These are phyloP conservation scores for Trichosphaerium sp. DNA, from an alignment of 78 protist genomes.

Conservation along the genomic window DNA sequence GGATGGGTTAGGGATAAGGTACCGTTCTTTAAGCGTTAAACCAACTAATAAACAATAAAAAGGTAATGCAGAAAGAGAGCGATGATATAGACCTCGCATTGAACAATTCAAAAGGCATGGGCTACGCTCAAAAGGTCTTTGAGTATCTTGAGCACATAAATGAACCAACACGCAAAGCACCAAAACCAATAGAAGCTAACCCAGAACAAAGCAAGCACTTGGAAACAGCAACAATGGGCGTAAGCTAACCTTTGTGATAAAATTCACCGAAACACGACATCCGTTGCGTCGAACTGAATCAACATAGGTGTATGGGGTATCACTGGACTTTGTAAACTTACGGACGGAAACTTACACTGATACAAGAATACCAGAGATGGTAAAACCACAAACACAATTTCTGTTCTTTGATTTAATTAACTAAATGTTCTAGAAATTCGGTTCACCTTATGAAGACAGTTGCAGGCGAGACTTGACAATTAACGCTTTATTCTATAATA, in stretches of 20 bases:
- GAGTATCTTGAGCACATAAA: conserved; percentile 56
- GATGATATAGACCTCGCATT: conserved; percentile 80
- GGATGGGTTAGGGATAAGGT: conserved; percentile 95
- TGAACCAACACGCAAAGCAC: conserved; percentile 1
- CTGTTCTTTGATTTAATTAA: not conserved
- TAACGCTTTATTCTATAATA: conserved; percentile 87
- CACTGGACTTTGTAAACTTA: conserved; percentile 87
- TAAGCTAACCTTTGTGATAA: no score
- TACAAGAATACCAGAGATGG: conserved; percentile 64
- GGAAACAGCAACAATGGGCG: conserved; percentile 81
- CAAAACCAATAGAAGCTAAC: conserved; percentile 44
- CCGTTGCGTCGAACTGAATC: not conserved
- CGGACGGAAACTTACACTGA: conserved; percentile 71
- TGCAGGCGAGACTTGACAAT: conserved; percentile 88
- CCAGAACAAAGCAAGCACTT: conserved; percentile 89
- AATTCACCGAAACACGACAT: conserved; percentile 11
- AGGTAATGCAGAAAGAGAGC: conserved; percentile 47
- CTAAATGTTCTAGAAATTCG: conserved; percentile 20
- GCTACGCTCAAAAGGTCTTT: not conserved
- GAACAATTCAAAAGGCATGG: conserved; percentile 34
- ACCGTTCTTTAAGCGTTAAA: not conserved
- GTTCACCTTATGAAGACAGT: conserved; percentile 87
- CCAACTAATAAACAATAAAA: not conserved
- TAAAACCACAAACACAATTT: not conserved
- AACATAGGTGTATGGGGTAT: conserved; percentile 29